Evolutionary conservation across 257 asterid genomes (phyloP), one percentile per base, ranked within the genome.

Genomic region (Datura wrightii): DNA sequence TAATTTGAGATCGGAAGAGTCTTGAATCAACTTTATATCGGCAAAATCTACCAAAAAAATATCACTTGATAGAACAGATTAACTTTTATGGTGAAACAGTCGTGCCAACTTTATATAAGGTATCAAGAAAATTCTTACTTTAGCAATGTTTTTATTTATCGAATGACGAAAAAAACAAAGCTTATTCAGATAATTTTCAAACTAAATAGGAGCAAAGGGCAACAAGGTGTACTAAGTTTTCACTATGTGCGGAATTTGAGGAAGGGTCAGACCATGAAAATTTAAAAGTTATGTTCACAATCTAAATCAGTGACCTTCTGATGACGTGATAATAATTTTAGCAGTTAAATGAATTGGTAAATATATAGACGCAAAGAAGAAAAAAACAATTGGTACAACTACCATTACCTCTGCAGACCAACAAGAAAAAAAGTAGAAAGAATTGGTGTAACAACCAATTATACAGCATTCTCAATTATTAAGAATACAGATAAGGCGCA

Each of bases 391-490:
- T 78, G 82, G 82, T 52, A 14, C 82, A 78, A 34, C 65, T 52
- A 52, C 82, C 31, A 52, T 3, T 78, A 78, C 4, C 59, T 15
- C 63, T 76, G 62, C 82, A 31, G 63, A 76, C 15, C 62, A 52
- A 31, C 63, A 34, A 78, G 16, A 46, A 24, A 42, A 60, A 74
- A 24, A 78, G 65, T 78, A 52, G 65, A 78, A 78, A 78, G n/a
- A 78, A 78, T 52, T 78, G 82, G 65, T 78, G 5, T 36, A 78
- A 78, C 82, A 31, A 78, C 65, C 82, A 78, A 78, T 78, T 34
- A 78, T 78, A 4, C 44, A 78, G 19, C 31, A 78, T 52, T 78
- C 15, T 53, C 48, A 52, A 52, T 78, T 15, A 78, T 78, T 78
- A 34, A 52, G 15, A 78, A 13, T 52, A 78, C 82, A 78, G 82